A percentile compares a stretch with the other conserved stretches of the same genome.
phyloP scores from a whole-genome alignment of 225 moss, liverwort and hornwort species.

The Ulota crispa region DNA sequence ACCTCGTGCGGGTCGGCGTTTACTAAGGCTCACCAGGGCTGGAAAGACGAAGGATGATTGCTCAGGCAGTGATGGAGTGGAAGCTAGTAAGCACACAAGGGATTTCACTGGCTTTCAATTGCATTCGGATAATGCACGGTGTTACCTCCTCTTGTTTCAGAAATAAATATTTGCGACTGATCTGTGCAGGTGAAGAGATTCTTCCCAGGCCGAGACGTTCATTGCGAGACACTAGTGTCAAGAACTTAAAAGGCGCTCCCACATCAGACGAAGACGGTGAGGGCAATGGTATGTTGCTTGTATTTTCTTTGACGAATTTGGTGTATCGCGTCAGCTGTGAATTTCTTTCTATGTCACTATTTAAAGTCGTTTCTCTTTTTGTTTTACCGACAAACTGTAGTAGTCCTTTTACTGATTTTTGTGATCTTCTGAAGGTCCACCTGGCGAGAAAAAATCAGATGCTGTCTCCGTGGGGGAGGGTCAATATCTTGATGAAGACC shows the following conservation, averaged over 20 bases:
- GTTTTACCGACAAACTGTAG: background rate
- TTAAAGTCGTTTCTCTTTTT: background rate
- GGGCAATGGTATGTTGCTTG: constrained; percentile 20
- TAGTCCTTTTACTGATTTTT: background rate
- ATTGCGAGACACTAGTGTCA: constrained; percentile 3
- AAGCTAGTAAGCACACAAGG: constrained; percentile 22
- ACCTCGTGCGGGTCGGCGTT: constrained; percentile 15
- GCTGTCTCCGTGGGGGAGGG: background rate
- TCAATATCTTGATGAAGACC: background rate
- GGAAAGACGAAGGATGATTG: constrained; percentile 3
- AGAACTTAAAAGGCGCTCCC: constrained; percentile 34
- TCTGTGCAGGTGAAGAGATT: constrained; percentile 14
- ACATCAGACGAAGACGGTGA: constrained; percentile 32
- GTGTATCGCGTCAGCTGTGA: background rate
- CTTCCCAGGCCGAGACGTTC: constrained; percentile 26
- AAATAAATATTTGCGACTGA: background rate
- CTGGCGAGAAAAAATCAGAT: background rate
- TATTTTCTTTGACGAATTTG: background rate
- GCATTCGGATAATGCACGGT: background rate
- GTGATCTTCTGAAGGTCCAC: background rate
- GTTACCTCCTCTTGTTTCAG: background rate
- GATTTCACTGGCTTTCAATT: background rate
- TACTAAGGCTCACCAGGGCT: background rate
- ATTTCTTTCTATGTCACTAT: background rate
- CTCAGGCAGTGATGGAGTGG: constrained; percentile 19